phyloP scores from a whole-genome alignment of 1,139 yeast species.

The Pichia norvegensis region DNA sequence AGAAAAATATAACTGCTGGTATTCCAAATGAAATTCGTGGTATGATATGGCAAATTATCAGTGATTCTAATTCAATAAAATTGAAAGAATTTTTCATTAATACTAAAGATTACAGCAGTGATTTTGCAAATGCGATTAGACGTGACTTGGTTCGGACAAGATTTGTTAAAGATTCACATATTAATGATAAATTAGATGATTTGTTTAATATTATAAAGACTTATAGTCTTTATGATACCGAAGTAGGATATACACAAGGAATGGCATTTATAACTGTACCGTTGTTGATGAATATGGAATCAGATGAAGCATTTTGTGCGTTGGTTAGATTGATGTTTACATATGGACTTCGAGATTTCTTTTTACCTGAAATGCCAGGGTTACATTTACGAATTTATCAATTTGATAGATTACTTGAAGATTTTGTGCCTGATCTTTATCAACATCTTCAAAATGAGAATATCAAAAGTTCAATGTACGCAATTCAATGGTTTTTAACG shows the following conservation, averaged over 20 bases:
- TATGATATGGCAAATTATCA: slow-evolving; percentile 83
- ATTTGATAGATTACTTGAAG: slow-evolving; percentile 78
- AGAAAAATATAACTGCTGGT: slow-evolving; percentile 59
- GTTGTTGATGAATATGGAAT: slow-evolving; percentile 68
- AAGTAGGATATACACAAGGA: slow-evolving; percentile 96
- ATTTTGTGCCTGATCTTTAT: slow-evolving; percentile 56
- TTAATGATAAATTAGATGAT: slow-evolving; percentile 49
- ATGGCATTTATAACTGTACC: slow-evolving; percentile 93
- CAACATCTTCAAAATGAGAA: slow-evolving; percentile 79
- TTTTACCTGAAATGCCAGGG: slow-evolving; percentile 89
- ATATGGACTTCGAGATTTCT: slow-evolving; percentile 68
- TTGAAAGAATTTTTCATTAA: slow-evolving; percentile 62
- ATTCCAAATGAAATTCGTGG: slow-evolving; percentile 84
- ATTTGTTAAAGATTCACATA: slow-evolving; percentile 50
- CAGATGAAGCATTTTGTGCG: slow-evolving; percentile 78
- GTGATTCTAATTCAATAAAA: slow-evolving; percentile 67
- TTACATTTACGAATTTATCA: slow-evolving; percentile 77
- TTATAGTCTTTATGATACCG: slow-evolving; percentile 79
- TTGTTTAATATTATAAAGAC: slow-evolving; percentile 73
- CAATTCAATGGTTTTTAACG: slow-evolving; percentile 93
- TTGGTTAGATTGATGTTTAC: slow-evolving; percentile 78
- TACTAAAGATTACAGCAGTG: slow-evolving; percentile 45
- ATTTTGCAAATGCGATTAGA: slow-evolving; percentile 69
- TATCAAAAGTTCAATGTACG: slow-evolving; percentile 85
- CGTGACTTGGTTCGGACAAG: slow-evolving; percentile 82